phyloP scores from a whole-genome alignment of 169 alveolate species.

The Theileria luwenshuni region DNA sequence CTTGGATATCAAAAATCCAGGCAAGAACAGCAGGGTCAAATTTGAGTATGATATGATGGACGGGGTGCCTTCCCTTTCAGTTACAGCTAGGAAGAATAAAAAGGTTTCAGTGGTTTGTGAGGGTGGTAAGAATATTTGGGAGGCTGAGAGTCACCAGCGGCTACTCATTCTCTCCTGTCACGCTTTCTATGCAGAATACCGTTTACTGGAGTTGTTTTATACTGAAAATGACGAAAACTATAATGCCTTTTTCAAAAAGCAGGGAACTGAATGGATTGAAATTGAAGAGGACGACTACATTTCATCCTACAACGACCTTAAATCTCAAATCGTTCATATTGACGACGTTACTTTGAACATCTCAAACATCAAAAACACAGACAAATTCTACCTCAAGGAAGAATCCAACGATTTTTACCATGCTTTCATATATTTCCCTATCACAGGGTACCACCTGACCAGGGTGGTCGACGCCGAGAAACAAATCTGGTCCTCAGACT shows the following conservation, averaged over 20 bases:
- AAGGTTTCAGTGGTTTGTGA: neutral
- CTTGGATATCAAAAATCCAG: neutral
- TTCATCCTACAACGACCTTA: neutral
- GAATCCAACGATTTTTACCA: neutral
- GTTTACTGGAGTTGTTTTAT: constrained; percentile 1
- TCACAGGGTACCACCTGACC: constrained; percentile 6
- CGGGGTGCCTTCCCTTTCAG: too few species aligned
- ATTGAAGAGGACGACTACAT: neutral
- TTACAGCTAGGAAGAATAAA: neutral
- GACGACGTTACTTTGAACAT: constrained; percentile 1
- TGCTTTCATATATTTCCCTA: constrained; percentile 6
- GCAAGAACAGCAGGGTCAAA: neutral
- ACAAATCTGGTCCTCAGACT: neutral
- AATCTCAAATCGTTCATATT: neutral
- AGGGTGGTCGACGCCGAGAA: neutral
- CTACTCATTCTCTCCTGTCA: neutral
- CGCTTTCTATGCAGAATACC: constrained; percentile 4
- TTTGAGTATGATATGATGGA: too few species aligned
- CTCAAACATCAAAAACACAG: neutral
- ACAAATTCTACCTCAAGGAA: constrained; percentile 9
- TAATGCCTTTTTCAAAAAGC: neutral
- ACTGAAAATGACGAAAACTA: neutral
- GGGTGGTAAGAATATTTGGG: neutral
- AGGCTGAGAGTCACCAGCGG: constrained; percentile 3
- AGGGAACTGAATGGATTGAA: neutral